Base-by-base conservation (phyloP, 1,284 basidiomycete species). In the Polyporus tsugae region DNA sequence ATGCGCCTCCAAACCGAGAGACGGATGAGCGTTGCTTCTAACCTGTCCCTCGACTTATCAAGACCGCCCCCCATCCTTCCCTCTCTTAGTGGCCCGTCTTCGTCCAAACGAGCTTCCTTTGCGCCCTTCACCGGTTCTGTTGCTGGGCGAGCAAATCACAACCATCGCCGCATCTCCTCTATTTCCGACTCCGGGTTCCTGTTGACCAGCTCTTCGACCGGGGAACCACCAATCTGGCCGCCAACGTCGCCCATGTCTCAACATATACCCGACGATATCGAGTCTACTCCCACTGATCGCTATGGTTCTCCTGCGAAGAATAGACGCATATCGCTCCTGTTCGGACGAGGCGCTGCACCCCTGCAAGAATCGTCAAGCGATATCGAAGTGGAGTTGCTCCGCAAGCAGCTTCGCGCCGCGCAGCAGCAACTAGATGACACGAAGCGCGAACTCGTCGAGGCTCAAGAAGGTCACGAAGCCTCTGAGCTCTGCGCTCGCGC, bases 1-100 rank as follows among this genome's bases (percentile, higher is more conserved):
- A 96, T 97, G 94, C 86, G 92, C n/a, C 84, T 98, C 22, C 95
- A 97, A 79, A 90, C 91, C 41, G 95, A 96, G 78, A 91, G 92
- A 72, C 84, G 92, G 52, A 87, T 87, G 76, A 91, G 89, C 75
- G 79, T 81, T 67, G 81, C 83, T 15, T 84, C 86, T 19, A 78
- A 78, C 44, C 75, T 84, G 38, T 75, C 84, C 6, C 76, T 91
- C 57, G 92, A 93, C 75, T 73, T 89, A 46, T 82, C 71, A 13
- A 41, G 69, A 6, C 67, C 84, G 33, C 86, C 88, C 10, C 85
- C 87, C 17, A 81, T 82, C 36, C 69, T 82, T 68, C 71, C 76
- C 62, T 79, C 78, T 75, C 72, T 80, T 58, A 80, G 76, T 38
- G 80, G 77, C 65, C 79, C 89, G 1, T 80, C 85, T 0, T 84